Base-by-base conservation (phyloP, 2,329 filamentous ascomycete species). In the Colletotrichum siamense region DNA sequence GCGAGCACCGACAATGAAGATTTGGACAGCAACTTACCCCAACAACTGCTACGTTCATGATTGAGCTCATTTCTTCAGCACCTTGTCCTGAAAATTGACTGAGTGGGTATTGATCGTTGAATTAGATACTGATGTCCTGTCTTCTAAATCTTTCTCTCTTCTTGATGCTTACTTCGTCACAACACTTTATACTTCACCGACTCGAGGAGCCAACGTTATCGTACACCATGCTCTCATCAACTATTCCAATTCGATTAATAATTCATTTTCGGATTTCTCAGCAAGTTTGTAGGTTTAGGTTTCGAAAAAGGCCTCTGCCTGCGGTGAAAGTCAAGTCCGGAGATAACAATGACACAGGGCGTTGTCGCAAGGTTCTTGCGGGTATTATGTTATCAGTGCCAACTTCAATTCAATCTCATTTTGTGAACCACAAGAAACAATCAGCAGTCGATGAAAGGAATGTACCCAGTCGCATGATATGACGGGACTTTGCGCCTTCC, bases 181-280 rank as follows among this genome's bases (percentile, higher is more conserved):
- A 9, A 44, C 18, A n/a, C 39, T 0, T 44, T 44, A 0, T n/a
- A n/a, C 39, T 15, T 16, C 8, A 8, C 2, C 16, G 9, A 44
- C 18, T 12, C 8, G 6, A 49, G 1, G 5, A 49, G 9, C 39
- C 18, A 49, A 49, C 39, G 0, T 49, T 49, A 49, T 12, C 39
- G n/a, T 7, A n/a, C 0, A 10, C 18, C 18, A n/a, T 0, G 0
- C 18, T n/a, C 5, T 49, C 3, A 6, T 49, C 18, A 0, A 49
- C 4, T 0, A 12, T n/a, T n/a, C 9, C 9, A 0, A 12, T 49
- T n/a, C 39, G 1, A 49, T 7, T n/a, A n/a, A 49, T 49, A 4
- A 44, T 49, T 49, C 9, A n/a, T n/a, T 49, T 49, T 49, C 3
- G 39, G 18, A n/a, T 49, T n/a, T 49, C 39, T 49, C 39, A n/a